These are phyloP conservation scores for Amanita exitialis DNA, from an alignment of 768 basidiomycete species.

Conservation along the genomic window DNA sequence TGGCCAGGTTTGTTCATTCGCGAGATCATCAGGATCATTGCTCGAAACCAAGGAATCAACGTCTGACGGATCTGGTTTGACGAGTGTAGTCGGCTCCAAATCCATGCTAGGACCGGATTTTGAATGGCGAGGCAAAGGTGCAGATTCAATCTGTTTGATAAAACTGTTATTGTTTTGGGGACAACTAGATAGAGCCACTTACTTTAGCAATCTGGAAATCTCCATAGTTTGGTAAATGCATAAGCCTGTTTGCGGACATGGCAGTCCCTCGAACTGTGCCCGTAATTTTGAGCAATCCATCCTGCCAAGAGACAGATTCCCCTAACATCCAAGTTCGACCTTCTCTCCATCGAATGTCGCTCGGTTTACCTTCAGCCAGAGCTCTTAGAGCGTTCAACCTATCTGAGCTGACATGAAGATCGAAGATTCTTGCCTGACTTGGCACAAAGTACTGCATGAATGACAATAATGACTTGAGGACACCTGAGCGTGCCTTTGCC, in stretches of 20 bases:
- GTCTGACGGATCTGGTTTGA: constrained; percentile 49
- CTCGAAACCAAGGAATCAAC: constrained; percentile 83
- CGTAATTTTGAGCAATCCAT: constrained; percentile 60
- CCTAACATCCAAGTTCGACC: constrained; percentile 71
- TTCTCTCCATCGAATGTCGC: constrained; percentile 74
- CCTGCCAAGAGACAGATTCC: constrained; percentile 48
- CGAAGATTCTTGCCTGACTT: constrained; percentile 64
- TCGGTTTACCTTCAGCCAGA: constrained; percentile 78
- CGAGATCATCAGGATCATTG: constrained; percentile 82
- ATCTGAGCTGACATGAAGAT: constrained; percentile 57
- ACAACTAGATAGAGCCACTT: constrained; percentile 11
- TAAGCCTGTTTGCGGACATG: constrained; percentile 73
- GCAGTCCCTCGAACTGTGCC: constrained; percentile 77
- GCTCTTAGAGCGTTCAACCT: constrained; percentile 62
- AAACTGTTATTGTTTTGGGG: neutral
- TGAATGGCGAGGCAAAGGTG: constrained; percentile 33
- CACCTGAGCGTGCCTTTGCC: constrained; percentile 50
- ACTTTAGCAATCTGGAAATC: constrained; percentile 85
- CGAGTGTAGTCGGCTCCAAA: constrained; percentile 53
- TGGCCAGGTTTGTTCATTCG: constrained; percentile 98
- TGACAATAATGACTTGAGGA: constrained; percentile 83
- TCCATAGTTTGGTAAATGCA: constrained; percentile 82
- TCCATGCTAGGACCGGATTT: constrained; percentile 45
- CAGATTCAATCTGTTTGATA: constrained; percentile 54
- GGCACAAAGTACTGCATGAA: constrained; percentile 96